phyloP scores from a whole-genome alignment of 1,284 basidiomycete genomes.

The Mycena citricolor region DNA sequence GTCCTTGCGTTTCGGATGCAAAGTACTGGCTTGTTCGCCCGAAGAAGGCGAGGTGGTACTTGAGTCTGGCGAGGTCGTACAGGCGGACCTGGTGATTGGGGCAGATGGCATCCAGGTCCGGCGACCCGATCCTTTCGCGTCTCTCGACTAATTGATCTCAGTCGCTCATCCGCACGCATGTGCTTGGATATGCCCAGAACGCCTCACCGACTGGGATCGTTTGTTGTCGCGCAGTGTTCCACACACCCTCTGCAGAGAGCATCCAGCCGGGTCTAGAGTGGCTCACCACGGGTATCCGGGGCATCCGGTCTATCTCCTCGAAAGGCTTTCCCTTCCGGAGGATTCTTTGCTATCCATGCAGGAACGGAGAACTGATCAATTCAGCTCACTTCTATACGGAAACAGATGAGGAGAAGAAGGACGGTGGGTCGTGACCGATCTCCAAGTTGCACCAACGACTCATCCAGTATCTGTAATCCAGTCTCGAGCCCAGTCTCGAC shows the following conservation, averaged over 20 bases:
- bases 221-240: constrained; percentile 11
- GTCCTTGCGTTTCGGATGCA: constrained; percentile 7
- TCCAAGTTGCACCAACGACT: too few relatives aligned
- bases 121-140: neutral
- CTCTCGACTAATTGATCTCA: neutral
- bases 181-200: constrained; percentile 1
- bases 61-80: constrained; percentile 3
- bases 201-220: constrained; percentile 5
- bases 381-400: constrained; percentile 6
- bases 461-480: too few relatives aligned
- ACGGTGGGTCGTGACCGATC: too few relatives aligned
- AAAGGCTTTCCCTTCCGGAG: too few relatives aligned
- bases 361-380: constrained; percentile 8
- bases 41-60: constrained; percentile 11
- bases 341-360: constrained; percentile 13
- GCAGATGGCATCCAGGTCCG: constrained; percentile 18
- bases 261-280: constrained; percentile 10
- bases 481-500: constrained; percentile 3
- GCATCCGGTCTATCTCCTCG: constrained; percentile 5
- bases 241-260: constrained; percentile 5
- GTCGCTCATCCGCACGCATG: constrained; percentile 11
- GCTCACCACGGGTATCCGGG: constrained; percentile 9
- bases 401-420: constrained; percentile 5
- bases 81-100: constrained; percentile 14
- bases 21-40: constrained; percentile 9